These are phyloP conservation scores for Lasiodiplodia citricola DNA, from an alignment of 2,329 filamentous ascomycete genomes.

Conservation along the genomic window DNA sequence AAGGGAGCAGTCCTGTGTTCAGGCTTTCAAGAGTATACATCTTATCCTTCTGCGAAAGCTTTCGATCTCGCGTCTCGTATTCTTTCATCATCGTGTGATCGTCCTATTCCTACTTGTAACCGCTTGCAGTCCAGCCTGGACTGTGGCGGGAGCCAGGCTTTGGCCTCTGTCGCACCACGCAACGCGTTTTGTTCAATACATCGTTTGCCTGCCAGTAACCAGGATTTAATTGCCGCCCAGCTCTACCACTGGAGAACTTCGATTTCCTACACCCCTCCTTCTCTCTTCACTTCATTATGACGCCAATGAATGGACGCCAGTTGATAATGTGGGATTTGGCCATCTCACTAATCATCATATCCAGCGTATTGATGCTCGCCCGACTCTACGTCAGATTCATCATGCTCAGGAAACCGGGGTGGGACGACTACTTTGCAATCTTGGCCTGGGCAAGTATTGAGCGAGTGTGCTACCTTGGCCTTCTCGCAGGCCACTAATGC, in stretches of 20 bases:
- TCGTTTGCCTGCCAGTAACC: no score
- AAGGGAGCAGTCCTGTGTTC: neutral
- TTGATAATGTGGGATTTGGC: conserved; percentile 30
- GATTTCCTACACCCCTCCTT: neutral
- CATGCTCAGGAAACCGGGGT: conserved; percentile 39
- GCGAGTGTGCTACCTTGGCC: neutral
- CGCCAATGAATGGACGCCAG: conserved; percentile 11
- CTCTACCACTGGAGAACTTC: neutral
- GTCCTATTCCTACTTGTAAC: neutral
- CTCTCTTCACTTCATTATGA: neutral
- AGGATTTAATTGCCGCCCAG: neutral
- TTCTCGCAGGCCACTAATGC: neutral
- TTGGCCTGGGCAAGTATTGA: conserved; percentile 34
- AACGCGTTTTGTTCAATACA: neutral
- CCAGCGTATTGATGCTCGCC: conserved; percentile 35
- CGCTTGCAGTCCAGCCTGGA: neutral
- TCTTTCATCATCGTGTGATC: neutral
- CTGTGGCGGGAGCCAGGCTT: neutral
- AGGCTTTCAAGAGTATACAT: neutral
- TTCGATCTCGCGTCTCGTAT: neutral
- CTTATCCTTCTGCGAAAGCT: neutral
- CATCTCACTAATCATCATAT: conserved; percentile 36
- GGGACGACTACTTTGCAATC: conserved; percentile 39
- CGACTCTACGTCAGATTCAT: conserved; percentile 38
- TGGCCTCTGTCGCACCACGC: neutral